Percentiles rank a stretch among this genome's conserved stretches.
Conservation (phyloP, 2,329 filamentous ascomycete species). For the Epichloe bromicola region DNA sequence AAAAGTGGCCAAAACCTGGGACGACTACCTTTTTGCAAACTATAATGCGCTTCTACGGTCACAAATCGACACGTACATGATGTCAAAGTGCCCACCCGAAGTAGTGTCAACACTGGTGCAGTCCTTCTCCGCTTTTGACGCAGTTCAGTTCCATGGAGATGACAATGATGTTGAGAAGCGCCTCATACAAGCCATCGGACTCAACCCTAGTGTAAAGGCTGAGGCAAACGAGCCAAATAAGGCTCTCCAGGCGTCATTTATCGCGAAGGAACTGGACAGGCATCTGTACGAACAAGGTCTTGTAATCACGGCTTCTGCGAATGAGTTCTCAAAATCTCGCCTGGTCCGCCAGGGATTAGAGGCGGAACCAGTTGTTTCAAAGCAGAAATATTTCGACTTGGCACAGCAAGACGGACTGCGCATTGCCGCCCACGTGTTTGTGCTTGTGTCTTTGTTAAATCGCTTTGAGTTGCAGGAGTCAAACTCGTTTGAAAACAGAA, state of each 20-base stretch:
- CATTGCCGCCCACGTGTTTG: slow-evolving; percentile 53
- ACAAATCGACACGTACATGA: slow-evolving; percentile 63
- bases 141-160: slow-evolving; percentile 48
- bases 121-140: slow-evolving; percentile 51
- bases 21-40: slow-evolving; percentile 75
- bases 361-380: slow-evolving; percentile 21
- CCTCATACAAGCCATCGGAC: slow-evolving; percentile 48
- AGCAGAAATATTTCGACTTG: slow-evolving; percentile 37
- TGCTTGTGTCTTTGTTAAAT: slow-evolving; percentile 54
- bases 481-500: slow-evolving; percentile 6
- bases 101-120: slow-evolving; percentile 40
- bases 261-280: slow-evolving; percentile 47
- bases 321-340: slow-evolving; percentile 12
- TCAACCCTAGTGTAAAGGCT: slow-evolving; percentile 37
- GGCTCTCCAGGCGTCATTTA: slow-evolving; percentile 61
- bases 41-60: slow-evolving; percentile 76
- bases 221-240: slow-evolving; percentile 57
- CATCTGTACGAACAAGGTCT: slow-evolving; percentile 48
- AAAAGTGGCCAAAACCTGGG: slow-evolving; percentile 64
- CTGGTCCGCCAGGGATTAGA: slow-evolving; percentile 13
- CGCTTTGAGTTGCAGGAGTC: slow-evolving; percentile 28
- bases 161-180: slow-evolving; percentile 37
- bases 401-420: slow-evolving; percentile 53
- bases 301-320: slow-evolving; percentile 16
- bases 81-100: slow-evolving; percentile 39